These are phyloP conservation scores for Calvatia gigantea DNA, from an alignment of 768 basidiomycete species.

Conservation along the genomic window DNA sequence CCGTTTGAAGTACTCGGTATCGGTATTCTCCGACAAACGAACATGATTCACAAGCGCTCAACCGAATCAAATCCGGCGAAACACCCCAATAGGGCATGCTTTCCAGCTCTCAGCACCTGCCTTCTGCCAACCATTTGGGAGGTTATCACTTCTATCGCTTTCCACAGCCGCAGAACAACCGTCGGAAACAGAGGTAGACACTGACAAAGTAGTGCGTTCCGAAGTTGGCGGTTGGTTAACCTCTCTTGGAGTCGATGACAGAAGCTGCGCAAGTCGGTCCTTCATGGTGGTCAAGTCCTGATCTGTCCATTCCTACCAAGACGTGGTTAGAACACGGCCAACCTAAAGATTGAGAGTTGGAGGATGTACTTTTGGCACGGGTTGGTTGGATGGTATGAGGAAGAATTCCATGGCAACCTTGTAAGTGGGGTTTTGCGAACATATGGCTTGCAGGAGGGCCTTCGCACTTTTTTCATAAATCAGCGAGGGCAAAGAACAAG, in stretches of 20 bases:
- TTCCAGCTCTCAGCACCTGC: conserved; percentile 50
- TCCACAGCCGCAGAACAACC: background rate
- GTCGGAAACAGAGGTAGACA: background rate
- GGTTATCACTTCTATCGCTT: background rate
- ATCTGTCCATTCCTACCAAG: conserved; percentile 38
- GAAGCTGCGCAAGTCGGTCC: conserved; percentile 36
- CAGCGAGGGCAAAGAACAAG: background rate
- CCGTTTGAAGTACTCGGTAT: too few species aligned
- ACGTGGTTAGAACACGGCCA: background rate
- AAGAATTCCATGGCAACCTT: conserved; percentile 23
- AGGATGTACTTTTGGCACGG: background rate
- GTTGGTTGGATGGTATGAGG: conserved; percentile 14
- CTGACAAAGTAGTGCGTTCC: background rate
- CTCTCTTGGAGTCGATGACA: conserved; percentile 20
- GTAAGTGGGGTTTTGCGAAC: conserved; percentile 32
- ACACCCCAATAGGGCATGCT: conserved; percentile 67
- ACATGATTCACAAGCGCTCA: too few species aligned
- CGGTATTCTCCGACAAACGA: too few species aligned
- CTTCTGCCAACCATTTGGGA: conserved; percentile 49
- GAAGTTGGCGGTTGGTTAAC: background rate
- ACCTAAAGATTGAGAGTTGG: background rate
- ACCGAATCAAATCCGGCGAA: conserved; percentile 4
- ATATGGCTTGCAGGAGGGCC: conserved; percentile 39
- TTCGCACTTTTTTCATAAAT: conserved; percentile 14
- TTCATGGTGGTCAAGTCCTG: conserved; percentile 54